Base-by-base conservation (phyloP, 164 flowering plant species). In the Chimonanthus salicifolius region DNA sequence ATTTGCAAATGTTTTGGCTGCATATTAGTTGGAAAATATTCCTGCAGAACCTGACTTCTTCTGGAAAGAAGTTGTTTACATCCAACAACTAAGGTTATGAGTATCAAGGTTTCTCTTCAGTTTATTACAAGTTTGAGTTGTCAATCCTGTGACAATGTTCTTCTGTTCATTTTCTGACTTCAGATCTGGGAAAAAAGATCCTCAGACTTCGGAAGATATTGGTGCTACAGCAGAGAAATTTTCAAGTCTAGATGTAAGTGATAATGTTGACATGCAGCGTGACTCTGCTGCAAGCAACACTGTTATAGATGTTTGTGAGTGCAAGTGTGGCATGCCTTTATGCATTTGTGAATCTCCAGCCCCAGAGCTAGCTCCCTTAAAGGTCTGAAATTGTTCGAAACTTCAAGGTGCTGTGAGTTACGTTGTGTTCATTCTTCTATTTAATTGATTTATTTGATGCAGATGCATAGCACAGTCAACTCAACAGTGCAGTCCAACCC, bases 321-420 rank as follows among this genome's bases (percentile, higher is more conserved):
- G 99, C 88, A 93, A 86, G 78, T 95, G 99, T 81, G 97, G 98
- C 71, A 95, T 95, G 99, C 99, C 99, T 78, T 82, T 95, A 75
- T 95, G 99, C 80, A 95, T 95, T 70, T 95, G 99, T 85, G 87
- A 83, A 82, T 86, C 88, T 46, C 82, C 92, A 72, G 71, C 82
- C 44, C 75, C 64, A 7, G 82, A 80, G 74, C 72, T 86, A 67
- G n/a, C 75, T 63, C 80, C 78, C 21, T 11, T 64, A 71, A 86
- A 75, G 90, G 97, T 85, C 81, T 66, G 74, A 45, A 66, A 13
- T 48, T 66, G 47, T 66, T 46, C 4, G 49, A 13, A 66, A 66
- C 47, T 66, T 46, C 48, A 45, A 45, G 13, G 11, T 63, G 62
- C 33, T 63, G 64, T 54, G 13, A 69, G 49, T 21, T 71, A 43